Evolutionary conservation across 192 early-diverging fungal species (phyloP).

Genomic region (Haplosporangium gracile): DNA sequence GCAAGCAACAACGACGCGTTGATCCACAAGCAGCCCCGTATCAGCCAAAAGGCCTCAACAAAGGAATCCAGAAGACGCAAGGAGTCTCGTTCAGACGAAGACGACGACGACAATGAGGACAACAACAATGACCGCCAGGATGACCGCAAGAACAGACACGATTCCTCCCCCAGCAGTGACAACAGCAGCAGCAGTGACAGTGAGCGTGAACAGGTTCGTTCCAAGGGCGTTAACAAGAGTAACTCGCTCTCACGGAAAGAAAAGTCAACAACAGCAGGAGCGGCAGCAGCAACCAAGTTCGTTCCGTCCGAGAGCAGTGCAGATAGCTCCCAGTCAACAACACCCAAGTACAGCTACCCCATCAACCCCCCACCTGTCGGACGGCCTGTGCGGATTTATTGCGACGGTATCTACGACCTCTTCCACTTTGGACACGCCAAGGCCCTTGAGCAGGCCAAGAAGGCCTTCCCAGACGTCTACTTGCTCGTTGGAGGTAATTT

Average conservation of each 20-base stretch:
- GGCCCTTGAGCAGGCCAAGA: constrained; percentile 88
- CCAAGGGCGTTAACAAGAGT: neutral
- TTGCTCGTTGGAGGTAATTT: constrained; percentile 77
- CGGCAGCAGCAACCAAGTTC: neutral
- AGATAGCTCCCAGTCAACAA: constrained; percentile 5
- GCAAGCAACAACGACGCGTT: constrained; percentile 32
- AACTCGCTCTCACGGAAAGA: neutral
- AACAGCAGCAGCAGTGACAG: neutral
- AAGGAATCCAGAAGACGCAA: constrained; percentile 20
- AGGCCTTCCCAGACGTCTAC: constrained; percentile 80
- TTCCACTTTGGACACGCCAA: constrained; percentile 89
- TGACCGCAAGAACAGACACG: neutral
- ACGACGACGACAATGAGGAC: constrained; percentile 15
- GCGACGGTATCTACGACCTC: constrained; percentile 90
- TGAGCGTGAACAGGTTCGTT: neutral
- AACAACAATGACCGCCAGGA: neutral
- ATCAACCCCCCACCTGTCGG: constrained; percentile 78
- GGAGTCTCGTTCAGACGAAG: constrained; percentile 11
- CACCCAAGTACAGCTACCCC: constrained; percentile 57
- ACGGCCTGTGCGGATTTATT: constrained; percentile 84
- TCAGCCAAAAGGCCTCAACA: constrained; percentile 27
- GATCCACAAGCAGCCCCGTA: constrained; percentile 48
- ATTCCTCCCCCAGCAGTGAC: constrained; percentile 1
- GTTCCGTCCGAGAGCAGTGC: neutral
- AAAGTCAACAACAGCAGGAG: neutral